phyloP scores from a whole-genome alignment of 495 filamentous ascomycete species.

The Hypoxylon cercidicola region DNA sequence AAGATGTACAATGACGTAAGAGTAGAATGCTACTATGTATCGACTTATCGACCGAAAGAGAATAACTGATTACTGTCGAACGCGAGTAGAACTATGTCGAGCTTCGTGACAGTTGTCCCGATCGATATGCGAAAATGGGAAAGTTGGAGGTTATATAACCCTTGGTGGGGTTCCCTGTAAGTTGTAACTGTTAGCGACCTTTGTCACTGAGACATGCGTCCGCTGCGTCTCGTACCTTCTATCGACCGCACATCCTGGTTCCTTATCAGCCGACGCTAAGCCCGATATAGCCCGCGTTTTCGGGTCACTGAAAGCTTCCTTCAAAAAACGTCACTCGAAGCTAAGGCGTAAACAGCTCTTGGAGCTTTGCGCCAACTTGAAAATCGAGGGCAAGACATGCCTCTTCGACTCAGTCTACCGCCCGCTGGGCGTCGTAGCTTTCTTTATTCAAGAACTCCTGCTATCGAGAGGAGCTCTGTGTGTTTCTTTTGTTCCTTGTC shows the following conservation, averaged over 20 bases:
- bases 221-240: not conserved
- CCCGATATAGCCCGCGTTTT: constrained; percentile 12
- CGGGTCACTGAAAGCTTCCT: constrained; percentile 5
- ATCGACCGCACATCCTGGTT: not conserved
- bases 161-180: not conserved
- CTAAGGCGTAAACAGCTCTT: constrained; percentile 1
- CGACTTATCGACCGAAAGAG: no score
- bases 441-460: constrained; percentile 6
- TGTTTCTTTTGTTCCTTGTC: constrained; percentile 58
- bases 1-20: not conserved
- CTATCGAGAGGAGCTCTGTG: constrained; percentile 38
- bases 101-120: not conserved
- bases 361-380: constrained; percentile 17
- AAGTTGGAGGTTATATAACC: not conserved
- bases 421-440: constrained; percentile 30
- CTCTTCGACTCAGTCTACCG: constrained; percentile 48
- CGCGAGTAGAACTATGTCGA: not conserved
- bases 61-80: not conserved
- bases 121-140: not conserved
- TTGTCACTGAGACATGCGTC: no score
- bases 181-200: no score
- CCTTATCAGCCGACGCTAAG: no score
- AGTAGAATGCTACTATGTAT: not conserved
- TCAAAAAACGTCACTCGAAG: constrained; percentile 18
- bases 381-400: constrained; percentile 41